These are phyloP conservation scores for Capsicum chinense DNA, from an alignment of 257 asterid species.

Conservation along the genomic window DNA sequence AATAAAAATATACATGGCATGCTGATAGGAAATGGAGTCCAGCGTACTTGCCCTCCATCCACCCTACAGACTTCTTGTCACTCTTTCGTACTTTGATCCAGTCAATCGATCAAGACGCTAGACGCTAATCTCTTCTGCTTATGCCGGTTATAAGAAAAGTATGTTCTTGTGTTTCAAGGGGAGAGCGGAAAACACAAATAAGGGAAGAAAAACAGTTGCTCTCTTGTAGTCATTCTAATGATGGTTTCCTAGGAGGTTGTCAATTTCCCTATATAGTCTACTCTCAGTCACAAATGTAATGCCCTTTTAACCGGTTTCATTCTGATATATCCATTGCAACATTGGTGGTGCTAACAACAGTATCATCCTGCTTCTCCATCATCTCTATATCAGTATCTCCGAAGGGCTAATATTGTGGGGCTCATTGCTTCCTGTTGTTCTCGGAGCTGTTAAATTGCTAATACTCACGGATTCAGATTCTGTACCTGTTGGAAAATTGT, in stretches of 20 bases:
- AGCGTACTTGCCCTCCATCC: background rate
- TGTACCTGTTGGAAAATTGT: background rate
- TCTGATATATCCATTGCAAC: background rate
- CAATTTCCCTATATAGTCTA: slow-evolving; percentile 4
- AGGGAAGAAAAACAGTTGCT: background rate
- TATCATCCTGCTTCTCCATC: slow-evolving; percentile 19
- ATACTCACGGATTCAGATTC: background rate
- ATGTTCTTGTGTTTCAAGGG: background rate
- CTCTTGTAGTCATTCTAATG: slow-evolving; percentile 1
- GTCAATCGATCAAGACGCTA: background rate
- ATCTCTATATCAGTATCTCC: slow-evolving; percentile 16
- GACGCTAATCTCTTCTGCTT: background rate
- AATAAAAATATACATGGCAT: background rate
- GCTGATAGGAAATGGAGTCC: background rate
- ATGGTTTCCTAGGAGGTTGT: background rate
- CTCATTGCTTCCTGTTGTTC: background rate
- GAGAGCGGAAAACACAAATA: background rate
- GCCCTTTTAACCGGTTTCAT: background rate
- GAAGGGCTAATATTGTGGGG: background rate
- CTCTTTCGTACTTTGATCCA: background rate
- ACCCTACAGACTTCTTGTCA: background rate
- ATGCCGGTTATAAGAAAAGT: background rate
- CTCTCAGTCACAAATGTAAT: background rate
- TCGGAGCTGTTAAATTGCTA: background rate
- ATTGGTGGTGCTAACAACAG: slow-evolving; percentile 11